phyloP scores from a whole-genome alignment of 2,329 filamentous ascomycete genomes.

The Sporothrix mexicana region DNA sequence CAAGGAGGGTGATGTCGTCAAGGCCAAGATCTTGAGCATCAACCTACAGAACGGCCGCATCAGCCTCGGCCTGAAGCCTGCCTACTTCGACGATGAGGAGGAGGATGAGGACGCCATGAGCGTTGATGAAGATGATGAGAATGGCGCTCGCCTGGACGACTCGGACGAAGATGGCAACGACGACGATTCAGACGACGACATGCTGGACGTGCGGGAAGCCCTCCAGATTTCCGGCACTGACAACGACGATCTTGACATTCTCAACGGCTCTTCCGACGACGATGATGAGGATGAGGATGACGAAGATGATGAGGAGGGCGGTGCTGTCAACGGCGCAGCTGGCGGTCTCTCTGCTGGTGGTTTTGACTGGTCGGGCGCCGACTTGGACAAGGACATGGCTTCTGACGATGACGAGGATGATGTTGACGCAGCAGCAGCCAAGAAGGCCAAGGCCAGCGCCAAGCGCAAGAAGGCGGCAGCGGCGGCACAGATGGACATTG shows the following conservation, averaged over 20 bases:
- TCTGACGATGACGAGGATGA: constrained; percentile 51
- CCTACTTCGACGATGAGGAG: constrained; percentile 73
- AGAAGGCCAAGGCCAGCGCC: constrained; percentile 50
- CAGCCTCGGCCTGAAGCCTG: constrained; percentile 90
- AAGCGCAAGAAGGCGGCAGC: constrained; percentile 80
- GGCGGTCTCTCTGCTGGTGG: constrained; percentile 72
- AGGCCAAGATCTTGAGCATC: constrained; percentile 83
- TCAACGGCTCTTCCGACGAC: constrained; percentile 47
- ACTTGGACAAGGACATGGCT: constrained; percentile 60
- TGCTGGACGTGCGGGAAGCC: constrained; percentile 52
- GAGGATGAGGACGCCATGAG: constrained; percentile 51
- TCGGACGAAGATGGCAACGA: constrained; percentile 51
- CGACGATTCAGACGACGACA: constrained; percentile 45
- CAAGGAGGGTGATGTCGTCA: constrained; percentile 88
- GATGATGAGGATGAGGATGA: constrained; percentile 43
- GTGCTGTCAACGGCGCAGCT: constrained; percentile 43
- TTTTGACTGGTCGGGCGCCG: constrained; percentile 85
- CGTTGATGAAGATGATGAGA: constrained; percentile 54
- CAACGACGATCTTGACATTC: constrained; percentile 42
- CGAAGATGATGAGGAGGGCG: constrained; percentile 46
- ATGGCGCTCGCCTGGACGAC: constrained; percentile 52
- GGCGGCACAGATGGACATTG: constrained; percentile 77
- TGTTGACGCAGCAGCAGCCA: not conserved
- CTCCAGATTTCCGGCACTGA: constrained; percentile 54
- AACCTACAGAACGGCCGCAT: constrained; percentile 77